Percentiles rank a stretch among this genome's conserved stretches.
Evolutionary conservation across 75 land plant genomes (phyloP).

Genomic region (Ceratopteris richardii): DNA sequence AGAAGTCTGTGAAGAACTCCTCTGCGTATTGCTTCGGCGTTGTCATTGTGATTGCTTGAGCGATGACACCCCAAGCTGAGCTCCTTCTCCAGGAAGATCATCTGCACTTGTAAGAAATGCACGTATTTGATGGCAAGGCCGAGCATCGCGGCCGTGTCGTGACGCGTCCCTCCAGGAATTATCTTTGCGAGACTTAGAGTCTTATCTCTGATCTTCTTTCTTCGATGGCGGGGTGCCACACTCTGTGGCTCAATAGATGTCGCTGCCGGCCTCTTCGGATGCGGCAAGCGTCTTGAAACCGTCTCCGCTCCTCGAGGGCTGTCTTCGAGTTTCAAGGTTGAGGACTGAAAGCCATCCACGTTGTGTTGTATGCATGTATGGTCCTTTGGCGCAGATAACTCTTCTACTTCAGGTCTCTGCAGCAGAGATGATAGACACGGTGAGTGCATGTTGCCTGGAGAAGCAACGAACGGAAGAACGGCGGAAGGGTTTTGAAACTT

Average conservation of each 20-base stretch:
- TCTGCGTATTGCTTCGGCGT: neutral
- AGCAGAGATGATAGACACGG: too few species aligned
- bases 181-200: conserved; percentile 56
- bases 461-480: too few species aligned
- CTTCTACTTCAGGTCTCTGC: neutral
- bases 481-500: neutral
- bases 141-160: conserved; percentile 86
- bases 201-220: conserved; percentile 65
- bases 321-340: neutral
- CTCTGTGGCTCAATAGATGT: conserved; percentile 52
- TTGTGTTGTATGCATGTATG: neutral
- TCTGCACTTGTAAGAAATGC: conserved; percentile 62
- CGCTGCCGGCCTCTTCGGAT: neutral
- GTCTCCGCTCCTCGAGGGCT: neutral
- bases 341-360: too few species aligned
- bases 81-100: conserved; percentile 32
- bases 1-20: neutral
- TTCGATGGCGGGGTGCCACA: conserved; percentile 61
- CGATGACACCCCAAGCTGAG: neutral
- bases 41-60: neutral
- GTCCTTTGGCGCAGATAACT: too few species aligned
- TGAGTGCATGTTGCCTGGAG: too few species aligned
- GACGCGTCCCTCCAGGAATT: conserved; percentile 57
- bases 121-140: conserved; percentile 60
- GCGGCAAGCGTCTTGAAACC: neutral